Base-by-base conservation (phyloP, 148 eudicot genomes). In the Fagopyrum esculentum region DNA sequence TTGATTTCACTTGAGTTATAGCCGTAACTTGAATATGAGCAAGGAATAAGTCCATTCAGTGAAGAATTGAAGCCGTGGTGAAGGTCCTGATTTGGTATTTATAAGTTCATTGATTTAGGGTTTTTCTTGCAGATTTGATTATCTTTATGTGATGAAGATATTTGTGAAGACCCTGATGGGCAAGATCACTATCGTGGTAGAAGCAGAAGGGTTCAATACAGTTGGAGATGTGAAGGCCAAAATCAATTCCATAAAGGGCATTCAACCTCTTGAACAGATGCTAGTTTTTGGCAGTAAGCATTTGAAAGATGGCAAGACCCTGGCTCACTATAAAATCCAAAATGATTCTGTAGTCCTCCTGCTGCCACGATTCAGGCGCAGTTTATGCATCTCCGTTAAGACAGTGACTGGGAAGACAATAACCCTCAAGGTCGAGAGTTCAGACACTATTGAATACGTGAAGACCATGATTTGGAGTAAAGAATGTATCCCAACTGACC, bases 401-500 rank as follows among this genome's bases (percentile, higher is more conserved):
- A 52, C 17, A 5, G 10, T 5, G 6, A 15, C 17, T 13, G 57
- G 57, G n/a, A 15, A 52, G 9, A 52, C 8, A 6, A 7, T 52
- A 16, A 6, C 57, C 57, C 57, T 52, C 6, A 17, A 52, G 57
- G 57, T 52, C 17, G 71, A 68, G 10, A 40, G 45, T 2, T 40
- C 71, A 0, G 71, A 68, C 44, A 68, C 46, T 4, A 40, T 68
- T 7, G 17, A 48, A 17, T 46, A 17, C 45, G 71, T 80, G 3
- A 80, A 75, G 61, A 75, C 75, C 6, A 80, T 75, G 56, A 35
- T 80, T 45, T 71, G 64, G 46, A 78, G 71, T n/a, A 75, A 80
- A 51, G 82, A 80, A 6, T 64, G 72, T 0, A 61, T 75, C 13
- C 78, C 82, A 0, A 71, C 72, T 35, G 75, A 70, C 45, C 74